Evolutionary conservation across 1,139 yeast species (phyloP).

Genomic region (Zygosaccharomyces pseudobailii): DNA sequence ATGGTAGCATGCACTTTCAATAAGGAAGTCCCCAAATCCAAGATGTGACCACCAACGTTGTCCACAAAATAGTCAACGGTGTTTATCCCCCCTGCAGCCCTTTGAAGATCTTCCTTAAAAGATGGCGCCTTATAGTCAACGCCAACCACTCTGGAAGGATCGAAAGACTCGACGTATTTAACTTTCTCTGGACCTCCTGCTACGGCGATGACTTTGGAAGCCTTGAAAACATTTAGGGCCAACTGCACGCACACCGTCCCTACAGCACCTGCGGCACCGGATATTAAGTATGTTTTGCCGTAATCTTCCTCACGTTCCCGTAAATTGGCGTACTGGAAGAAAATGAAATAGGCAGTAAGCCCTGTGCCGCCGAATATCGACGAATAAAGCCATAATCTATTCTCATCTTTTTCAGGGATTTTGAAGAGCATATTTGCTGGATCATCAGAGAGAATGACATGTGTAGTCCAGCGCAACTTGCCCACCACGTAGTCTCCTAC

Average conservation of each 20-base stretch:
- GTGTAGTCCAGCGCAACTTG: constrained; percentile 41
- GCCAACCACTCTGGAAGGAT: constrained; percentile 45
- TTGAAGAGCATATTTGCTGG: constrained; percentile 15
- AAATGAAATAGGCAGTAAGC: constrained; percentile 58
- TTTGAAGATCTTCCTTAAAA: constrained; percentile 41
- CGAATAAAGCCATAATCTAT: constrained; percentile 41
- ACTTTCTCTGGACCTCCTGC: constrained; percentile 59
- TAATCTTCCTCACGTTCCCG: constrained; percentile 33
- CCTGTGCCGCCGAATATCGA: constrained; percentile 55
- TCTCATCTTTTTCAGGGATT: constrained; percentile 34
- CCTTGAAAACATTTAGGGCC: constrained; percentile 51
- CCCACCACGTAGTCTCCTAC: constrained; percentile 45
- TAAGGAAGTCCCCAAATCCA: constrained; percentile 44
- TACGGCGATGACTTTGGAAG: constrained; percentile 56
- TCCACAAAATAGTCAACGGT: constrained; percentile 48
- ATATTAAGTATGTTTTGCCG: constrained; percentile 45
- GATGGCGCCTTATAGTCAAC: constrained; percentile 51
- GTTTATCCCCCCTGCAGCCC: constrained; percentile 43
- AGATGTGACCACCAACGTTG: constrained; percentile 60
- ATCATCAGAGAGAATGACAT: constrained; percentile 32
- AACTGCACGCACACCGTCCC: constrained; percentile 60
- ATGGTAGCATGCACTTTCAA: constrained; percentile 44
- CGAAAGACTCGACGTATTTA: constrained; percentile 50
- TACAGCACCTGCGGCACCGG: constrained; percentile 71
- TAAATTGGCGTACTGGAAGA: constrained; percentile 43